phyloP scores from a whole-genome alignment of 1,139 yeast species.

The Pichia sp. region DNA sequence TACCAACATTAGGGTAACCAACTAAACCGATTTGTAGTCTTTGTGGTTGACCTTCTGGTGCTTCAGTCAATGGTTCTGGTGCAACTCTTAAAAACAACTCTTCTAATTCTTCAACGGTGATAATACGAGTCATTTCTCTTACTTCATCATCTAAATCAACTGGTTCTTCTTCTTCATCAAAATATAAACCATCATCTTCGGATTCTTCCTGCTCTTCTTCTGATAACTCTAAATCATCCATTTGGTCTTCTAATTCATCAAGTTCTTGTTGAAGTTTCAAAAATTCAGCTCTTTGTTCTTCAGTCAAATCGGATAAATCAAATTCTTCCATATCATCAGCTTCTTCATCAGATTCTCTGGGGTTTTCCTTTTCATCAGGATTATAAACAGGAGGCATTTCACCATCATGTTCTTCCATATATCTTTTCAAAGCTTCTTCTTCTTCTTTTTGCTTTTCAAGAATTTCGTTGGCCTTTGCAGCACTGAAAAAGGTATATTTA shows the following conservation, averaged over 20 bases:
- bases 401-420: conserved; percentile 28
- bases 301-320: conserved; percentile 26
- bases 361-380: conserved; percentile 43
- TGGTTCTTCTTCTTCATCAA: conserved; percentile 24
- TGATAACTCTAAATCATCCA: conserved; percentile 12
- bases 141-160: conserved; percentile 23
- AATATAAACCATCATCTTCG: conserved; percentile 15
- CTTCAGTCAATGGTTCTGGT: conserved; percentile 51
- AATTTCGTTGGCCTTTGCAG: conserved; percentile 69
- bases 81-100: conserved; percentile 70
- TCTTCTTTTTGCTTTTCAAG: conserved; percentile 52
- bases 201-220: conserved; percentile 9
- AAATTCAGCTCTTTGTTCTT: conserved; percentile 25
- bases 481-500: conserved; percentile 87
- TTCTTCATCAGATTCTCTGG: conserved; percentile 35
- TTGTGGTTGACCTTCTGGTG: conserved; percentile 44
- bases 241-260: conserved; percentile 23
- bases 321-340: conserved; percentile 12
- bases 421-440: conserved; percentile 19
- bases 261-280: conserved; percentile 23
- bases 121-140: conserved; percentile 53
- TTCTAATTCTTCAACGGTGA: conserved; percentile 81
- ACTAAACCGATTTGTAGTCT: conserved; percentile 87
- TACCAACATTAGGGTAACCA: conserved; percentile 96
- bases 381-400: conserved; percentile 37